Evolutionary conservation across 495 filamentous ascomycete genomes (phyloP), one percentile per base, ranked within the genome.

Genomic region (Aspergillus conjunctus): DNA sequence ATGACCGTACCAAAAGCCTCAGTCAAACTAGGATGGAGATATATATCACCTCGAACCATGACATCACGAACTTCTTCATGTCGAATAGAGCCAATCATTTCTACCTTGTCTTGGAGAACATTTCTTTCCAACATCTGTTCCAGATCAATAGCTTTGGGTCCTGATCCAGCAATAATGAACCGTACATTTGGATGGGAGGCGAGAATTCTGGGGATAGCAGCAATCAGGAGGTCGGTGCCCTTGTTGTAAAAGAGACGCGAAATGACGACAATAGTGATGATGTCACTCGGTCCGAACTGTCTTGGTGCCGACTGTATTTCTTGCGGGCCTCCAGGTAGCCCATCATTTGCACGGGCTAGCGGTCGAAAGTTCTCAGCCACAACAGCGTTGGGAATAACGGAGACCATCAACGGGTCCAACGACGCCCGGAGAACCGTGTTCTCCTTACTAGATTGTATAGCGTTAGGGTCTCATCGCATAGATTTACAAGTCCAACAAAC

Each of bases 221-320:
- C 93, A 31, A 96, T 95, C 0, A 98, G 82, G 0, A 98, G 85
- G 73, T 97, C 95, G 7, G 92, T 98, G 48, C 94, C 94, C 71
- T 98, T 98, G 76, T 98, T 98, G 77, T 98, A 97, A 73, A 97
- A 98, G 12, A 98, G 88, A 20, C 94, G 91, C 6, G 93, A 97
- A 32, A 98, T 93, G 5, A 98, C 93, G 0, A 98, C 92, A 58
- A 98, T 98, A 4, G 93, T 98, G 63, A 98, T 94, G 14, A 83
- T 90, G 63, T 95, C 91, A 53, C 91, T 79, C 2, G 92, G 91
- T 0, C 90, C 89, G 20, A 96, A 80, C 22, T 72, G 79, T 31
- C 72, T 78, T 18, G 79, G 80, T 45, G 84, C 68, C 60, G 83
- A 66, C 59, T 79, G 65, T 74, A 79, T 60, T 59, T 77, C 68